Evolutionary conservation across 495 filamentous ascomycete species (phyloP).

Genomic region (Chaetomium fimeti): DNA sequence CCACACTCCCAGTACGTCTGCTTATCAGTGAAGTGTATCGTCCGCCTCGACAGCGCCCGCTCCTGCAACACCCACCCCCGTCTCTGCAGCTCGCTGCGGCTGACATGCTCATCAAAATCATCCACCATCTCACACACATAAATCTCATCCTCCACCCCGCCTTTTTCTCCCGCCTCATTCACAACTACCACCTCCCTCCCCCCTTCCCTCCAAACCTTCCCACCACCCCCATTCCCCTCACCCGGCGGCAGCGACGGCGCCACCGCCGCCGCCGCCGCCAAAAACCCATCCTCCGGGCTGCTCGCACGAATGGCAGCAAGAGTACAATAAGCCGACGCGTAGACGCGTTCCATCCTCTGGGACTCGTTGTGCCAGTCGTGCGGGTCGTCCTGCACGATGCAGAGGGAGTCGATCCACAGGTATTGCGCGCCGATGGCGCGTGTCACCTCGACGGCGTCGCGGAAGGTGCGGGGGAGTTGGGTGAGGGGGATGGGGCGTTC

Average conservation of each 20-base stretch:
- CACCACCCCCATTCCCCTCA: too few relatives aligned
- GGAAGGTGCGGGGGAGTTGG: constrained; percentile 23
- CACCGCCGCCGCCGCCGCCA: too few relatives aligned
- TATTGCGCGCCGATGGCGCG: constrained; percentile 25
- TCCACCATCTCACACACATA: constrained; percentile 35
- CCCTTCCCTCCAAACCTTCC: background rate
- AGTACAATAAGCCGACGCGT: constrained; percentile 31
- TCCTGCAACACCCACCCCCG: constrained; percentile 46
- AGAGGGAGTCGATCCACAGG: constrained; percentile 43
- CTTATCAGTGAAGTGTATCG: constrained; percentile 39
- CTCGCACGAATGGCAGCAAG: constrained; percentile 30
- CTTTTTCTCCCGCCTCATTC: background rate
- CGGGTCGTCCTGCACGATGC: too few relatives aligned
- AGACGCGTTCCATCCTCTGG: constrained; percentile 40
- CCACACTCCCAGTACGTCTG: constrained; percentile 46
- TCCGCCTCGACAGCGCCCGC: constrained; percentile 37
- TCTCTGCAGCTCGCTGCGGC: constrained; percentile 30
- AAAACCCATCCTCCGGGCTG: background rate
- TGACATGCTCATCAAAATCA: constrained; percentile 38
- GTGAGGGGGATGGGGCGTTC: too few relatives aligned
- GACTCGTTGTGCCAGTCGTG: constrained; percentile 37
- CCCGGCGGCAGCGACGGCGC: too few relatives aligned
- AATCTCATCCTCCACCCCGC: background rate
- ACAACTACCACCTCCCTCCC: constrained; percentile 2
- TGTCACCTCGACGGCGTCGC: constrained; percentile 23